Base-by-base conservation (phyloP, 2,329 filamentous ascomycete species). In the Cadophora gregata region DNA sequence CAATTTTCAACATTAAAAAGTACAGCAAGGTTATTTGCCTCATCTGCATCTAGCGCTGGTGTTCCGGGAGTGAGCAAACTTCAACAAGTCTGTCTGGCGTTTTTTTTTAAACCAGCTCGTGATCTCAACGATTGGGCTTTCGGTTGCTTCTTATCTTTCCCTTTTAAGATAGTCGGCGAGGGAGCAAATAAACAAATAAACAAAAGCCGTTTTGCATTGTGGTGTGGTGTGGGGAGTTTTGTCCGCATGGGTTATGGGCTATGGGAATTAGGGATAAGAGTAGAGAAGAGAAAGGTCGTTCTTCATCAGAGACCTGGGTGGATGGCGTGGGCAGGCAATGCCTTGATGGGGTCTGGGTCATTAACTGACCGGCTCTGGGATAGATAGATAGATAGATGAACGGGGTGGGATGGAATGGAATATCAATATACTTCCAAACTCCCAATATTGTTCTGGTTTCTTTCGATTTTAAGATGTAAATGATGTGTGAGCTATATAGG, bases 31-130 rank as follows among this genome's bases (percentile, higher is more conserved):
- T 72, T 71, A 67, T 69, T 63, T 65, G 67, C 68, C 65, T 53
- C 33, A 45, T 67, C 71, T 75, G 73, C 75, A 77, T 76, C 69
- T 75, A 75, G 74, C 73, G 72, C 56, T 69, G 73, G 74, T 74
- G 74, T 75, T 73, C 65, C 25, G 67, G 72, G 71, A 33, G 27
- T 27, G 29, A 55, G 65, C 69, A 73, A 74, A 75, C 71, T 77
- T 77, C 75, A 77, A 77, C 75, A 77, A 71, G 74, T 75, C 74
- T 74, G 74, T 75, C 74, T 74, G 72, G 74, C 72, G 75, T 77
- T 74, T 56, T 64, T 21, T 33, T n/a, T n/a, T n/a, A 67, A 69
- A 70, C 5, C 27, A 25, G 59, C 56, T 56, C 53, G 61, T 58
- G 72, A 74, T 75, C 71, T 75, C 72, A 75, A 73, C 71, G 71